Percentiles rank a stretch among this genome's conserved stretches.
These are phyloP conservation scores for Venturiaceae sp. DNA, from an alignment of 2,329 filamentous ascomycete genomes.

Conservation along the genomic window DNA sequence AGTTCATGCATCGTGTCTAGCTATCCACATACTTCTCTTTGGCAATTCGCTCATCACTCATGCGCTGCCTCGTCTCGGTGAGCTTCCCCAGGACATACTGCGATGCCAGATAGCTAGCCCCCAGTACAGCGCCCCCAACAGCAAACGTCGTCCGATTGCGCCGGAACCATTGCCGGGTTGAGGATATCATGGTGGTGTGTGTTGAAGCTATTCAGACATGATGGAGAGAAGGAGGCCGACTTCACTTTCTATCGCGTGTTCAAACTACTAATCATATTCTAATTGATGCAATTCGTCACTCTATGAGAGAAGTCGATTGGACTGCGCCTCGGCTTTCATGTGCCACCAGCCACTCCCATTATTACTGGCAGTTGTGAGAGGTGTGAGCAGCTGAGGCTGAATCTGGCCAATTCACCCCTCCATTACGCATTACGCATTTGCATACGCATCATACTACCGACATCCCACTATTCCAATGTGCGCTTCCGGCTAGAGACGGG, in stretches of 20 bases:
- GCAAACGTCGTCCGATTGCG: conserved; percentile 86
- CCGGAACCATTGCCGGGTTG: conserved; percentile 81
- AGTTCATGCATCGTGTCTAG: background rate
- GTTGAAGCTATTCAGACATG: background rate
- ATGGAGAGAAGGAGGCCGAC: background rate
- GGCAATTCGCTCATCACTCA: conserved; percentile 90
- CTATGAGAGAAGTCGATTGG: too few species aligned
- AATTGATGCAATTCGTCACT: background rate
- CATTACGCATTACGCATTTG: too few species aligned
- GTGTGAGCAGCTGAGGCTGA: background rate
- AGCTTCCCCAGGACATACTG: conserved; percentile 91
- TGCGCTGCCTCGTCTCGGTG: conserved; percentile 86
- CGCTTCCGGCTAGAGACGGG: background rate
- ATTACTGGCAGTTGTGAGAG: background rate
- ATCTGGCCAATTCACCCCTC: background rate
- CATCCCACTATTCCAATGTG: background rate
- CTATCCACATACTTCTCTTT: conserved; percentile 75
- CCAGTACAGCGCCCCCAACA: conserved; percentile 77
- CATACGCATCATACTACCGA: background rate
- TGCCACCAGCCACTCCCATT: background rate
- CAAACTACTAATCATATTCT: background rate
- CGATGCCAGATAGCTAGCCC: conserved; percentile 81
- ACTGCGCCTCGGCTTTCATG: too few species aligned
- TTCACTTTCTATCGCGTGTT: background rate
- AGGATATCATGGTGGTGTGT: conserved; percentile 45